Base-by-base conservation (phyloP, 129 eudicot species). In the Mikania micrantha region DNA sequence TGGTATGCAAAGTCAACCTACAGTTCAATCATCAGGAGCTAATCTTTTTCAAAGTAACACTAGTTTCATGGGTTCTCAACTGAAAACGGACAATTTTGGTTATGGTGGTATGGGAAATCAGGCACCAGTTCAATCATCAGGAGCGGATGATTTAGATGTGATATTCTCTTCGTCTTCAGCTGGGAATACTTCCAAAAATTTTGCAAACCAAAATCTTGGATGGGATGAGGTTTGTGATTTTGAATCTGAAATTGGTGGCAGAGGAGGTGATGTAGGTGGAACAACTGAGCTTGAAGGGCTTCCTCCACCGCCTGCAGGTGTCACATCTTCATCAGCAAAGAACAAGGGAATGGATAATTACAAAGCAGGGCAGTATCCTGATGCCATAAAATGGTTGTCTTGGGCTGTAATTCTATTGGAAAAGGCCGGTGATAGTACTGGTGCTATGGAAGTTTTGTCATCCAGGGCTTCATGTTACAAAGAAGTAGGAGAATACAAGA, bases 401-500 rank as follows among this genome's bases (percentile, higher is more conserved):
- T 93, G 99, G 99, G 99, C 99, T 20, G 81, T 84, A 9, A 54
- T 93, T 64, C 96, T 93, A 32, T 80, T 87, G 22, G 96, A 83
- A 69, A 93, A 83, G 71, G 74, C 79, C 9, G 85, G 93, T 67
- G 90, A 88, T 72, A 72, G 70, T 66, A 77, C 69, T 70, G 86
- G 92, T 10, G 42, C 73, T 6, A 83, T 19, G 73, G 99, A 93
- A 66, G 90, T 86, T 21, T 83, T 93, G 56, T 71, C 90, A 25
- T 72, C 81, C 39, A 75, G 99, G 50, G 99, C 99, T 53, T 93
- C 99, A 1, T 93, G 96, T 70, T 93, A 89, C 75, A 93, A 93
- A 79, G 99, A 93, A 83, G 99, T 86, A 53, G 99, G 99, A 7
- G 99, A 93, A 76, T 93, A 93, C 60, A 93, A 93, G 80, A 93